Percentiles rank a stretch among this genome's conserved stretches.
These are phyloP conservation scores for Chiua virens DNA, from an alignment of 768 basidiomycete species.

Conservation along the genomic window DNA sequence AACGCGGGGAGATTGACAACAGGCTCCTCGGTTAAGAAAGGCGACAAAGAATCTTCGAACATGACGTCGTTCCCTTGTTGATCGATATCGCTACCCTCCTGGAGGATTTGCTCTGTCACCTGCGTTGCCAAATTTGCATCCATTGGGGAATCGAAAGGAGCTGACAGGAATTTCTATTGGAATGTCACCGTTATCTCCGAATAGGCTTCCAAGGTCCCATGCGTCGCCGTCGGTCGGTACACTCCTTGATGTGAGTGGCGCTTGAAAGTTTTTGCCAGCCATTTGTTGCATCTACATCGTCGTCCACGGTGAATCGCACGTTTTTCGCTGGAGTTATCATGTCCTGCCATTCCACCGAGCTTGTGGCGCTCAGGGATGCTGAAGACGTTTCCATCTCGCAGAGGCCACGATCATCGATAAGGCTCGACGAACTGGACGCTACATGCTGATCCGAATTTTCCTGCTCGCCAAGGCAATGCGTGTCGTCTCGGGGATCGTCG, in stretches of 20 bases:
- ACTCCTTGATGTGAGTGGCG: background rate
- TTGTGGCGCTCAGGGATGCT: background rate
- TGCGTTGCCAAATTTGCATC: background rate
- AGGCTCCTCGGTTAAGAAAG: background rate
- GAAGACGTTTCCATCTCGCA: background rate
- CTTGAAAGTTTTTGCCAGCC: background rate
- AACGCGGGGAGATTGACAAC: constrained; percentile 15
- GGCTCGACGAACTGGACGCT: background rate
- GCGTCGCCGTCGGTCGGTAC: background rate
- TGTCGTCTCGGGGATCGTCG: background rate
- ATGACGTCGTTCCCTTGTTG: background rate
- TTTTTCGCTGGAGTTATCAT: background rate
- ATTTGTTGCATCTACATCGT: background rate
- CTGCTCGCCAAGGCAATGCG: background rate
- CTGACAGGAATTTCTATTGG: background rate
- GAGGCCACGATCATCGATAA: background rate
- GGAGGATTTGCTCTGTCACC: background rate
- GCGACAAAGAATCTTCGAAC: background rate
- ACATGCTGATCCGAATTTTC: background rate
- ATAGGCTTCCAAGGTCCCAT: background rate
- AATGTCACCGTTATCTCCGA: background rate
- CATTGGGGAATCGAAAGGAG: background rate
- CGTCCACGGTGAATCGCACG: background rate
- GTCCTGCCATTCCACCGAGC: background rate
- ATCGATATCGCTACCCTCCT: background rate